Conservation (phyloP, 2,329 filamentous ascomycete species). For the Botrytis sinoallii region DNA sequence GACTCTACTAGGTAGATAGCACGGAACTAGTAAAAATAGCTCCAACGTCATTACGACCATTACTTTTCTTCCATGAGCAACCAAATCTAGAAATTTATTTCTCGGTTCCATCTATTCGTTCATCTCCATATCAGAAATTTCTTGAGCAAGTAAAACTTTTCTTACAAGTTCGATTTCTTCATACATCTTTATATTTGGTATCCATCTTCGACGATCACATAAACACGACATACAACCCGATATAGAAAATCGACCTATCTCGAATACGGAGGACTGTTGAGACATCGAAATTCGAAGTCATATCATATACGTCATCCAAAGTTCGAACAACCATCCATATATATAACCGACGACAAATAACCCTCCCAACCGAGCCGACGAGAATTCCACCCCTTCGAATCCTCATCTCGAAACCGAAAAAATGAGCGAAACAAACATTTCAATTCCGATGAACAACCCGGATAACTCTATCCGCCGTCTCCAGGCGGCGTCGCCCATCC, state of each 20-base stretch:
- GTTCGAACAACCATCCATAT: background rate
- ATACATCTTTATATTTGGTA: background rate
- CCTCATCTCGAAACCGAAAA: background rate
- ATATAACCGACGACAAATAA: background rate
- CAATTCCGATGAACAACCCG: background rate
- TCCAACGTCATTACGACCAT: background rate
- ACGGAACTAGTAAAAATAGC: background rate
- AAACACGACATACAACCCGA: background rate
- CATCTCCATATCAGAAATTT: background rate
- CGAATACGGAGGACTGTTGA: background rate
- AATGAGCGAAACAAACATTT: background rate
- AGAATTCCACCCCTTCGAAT: background rate
- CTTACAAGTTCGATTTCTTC: background rate
- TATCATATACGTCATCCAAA: background rate
- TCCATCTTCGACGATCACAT: background rate
- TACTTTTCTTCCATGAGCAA: background rate
- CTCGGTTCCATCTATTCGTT: background rate
- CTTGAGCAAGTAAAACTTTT: background rate
- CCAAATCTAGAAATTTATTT: background rate
- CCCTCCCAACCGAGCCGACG: background rate
- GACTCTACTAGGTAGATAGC: background rate
- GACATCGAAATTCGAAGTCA: background rate
- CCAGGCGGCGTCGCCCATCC: background rate
- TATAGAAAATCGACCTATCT: background rate
- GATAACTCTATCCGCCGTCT: background rate